These are phyloP conservation scores for Melampsora larici-populina DNA, from an alignment of 1,284 basidiomycete genomes.

Conservation along the genomic window DNA sequence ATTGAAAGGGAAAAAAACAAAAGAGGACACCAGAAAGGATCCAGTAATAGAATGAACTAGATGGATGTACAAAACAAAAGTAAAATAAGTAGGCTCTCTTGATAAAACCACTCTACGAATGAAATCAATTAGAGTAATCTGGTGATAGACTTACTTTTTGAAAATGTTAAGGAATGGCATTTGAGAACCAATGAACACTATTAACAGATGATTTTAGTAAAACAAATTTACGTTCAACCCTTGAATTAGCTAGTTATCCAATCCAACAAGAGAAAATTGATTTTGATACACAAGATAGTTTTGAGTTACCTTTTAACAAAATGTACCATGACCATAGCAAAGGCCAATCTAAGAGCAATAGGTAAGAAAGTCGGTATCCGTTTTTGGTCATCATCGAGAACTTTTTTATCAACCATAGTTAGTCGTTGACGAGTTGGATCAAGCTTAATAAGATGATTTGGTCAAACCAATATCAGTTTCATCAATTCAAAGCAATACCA, in stretches of 20 bases:
- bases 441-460: conserved; percentile 59
- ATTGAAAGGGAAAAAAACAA: too few relatives aligned
- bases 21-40: conserved; percentile 76
- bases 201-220: background rate
- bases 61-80: background rate
- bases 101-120: too few relatives aligned
- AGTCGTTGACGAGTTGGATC: conserved; percentile 70
- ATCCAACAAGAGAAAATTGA: background rate
- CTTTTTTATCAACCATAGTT: conserved; percentile 63
- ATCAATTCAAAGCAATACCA: too few relatives aligned
- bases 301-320: conserved; percentile 91
- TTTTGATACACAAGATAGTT: conserved; percentile 70
- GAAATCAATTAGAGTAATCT: background rate
- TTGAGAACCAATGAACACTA: conserved; percentile 82
- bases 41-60: conserved; percentile 82
- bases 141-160: conserved; percentile 68
- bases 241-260: too few relatives aligned
- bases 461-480: too few relatives aligned
- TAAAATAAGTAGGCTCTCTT: too few relatives aligned
- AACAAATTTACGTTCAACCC: too few relatives aligned
- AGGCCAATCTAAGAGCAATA: conserved; percentile 64
- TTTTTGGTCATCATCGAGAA: conserved; percentile 61
- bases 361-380: conserved; percentile 59
- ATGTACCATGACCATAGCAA: conserved; percentile 75
- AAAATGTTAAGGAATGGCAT: conserved; percentile 79